Evolutionary conservation across 352 stramenopile genomes (phyloP), one percentile per base, ranked within the genome.

Genomic region (Globisporangium nodosum): DNA sequence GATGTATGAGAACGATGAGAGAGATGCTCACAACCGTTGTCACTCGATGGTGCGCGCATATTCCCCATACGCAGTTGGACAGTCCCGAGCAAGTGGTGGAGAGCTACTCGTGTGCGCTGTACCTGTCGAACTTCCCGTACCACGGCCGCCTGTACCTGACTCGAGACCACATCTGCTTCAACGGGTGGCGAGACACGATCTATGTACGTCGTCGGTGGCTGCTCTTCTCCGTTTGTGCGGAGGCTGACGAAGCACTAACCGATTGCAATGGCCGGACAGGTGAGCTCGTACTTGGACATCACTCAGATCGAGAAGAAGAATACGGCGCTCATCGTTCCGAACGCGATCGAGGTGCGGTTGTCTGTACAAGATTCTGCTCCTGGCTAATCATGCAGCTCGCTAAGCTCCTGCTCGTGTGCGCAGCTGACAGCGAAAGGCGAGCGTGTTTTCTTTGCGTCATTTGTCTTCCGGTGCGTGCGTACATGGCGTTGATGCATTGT

Each of bases 101-200:
- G 56, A 94, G 79, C 49, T 92, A 88, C 65, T 92, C 83, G 13
- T 92, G 85, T 50, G 85, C 85, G 9, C 58, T 92, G 21, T 92
- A 81, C 54, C 61, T 89, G 1, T 87, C 83, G 15, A 92, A 88
- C 55, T 92, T 94, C 50, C 85, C 82, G 11, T 87, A 81, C 43
- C 83, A 94, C 53, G 85, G 85, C 15, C 77, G 85, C 4, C 62
- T 94, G 52, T 94, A 92, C 59, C 58, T 94, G 33, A 93, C 83
- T 1, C 68, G 71, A 18, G 68, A 88, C 40, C 74, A 86, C 56
- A 70, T 94, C 53, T 92, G 83, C 66, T 94, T 94, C 56, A 81
- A 66, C 5, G 85, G 85, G 52, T 94, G 85, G 85, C 73, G 81
- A 56, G 85, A 92, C 33, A 90, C 85, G 15, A 76, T 81, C 45